Evolutionary conservation across 768 basidiomycete species (phyloP), one percentile per base, ranked within the genome.

Genomic region (Phylloporus rhodoxanthus): DNA sequence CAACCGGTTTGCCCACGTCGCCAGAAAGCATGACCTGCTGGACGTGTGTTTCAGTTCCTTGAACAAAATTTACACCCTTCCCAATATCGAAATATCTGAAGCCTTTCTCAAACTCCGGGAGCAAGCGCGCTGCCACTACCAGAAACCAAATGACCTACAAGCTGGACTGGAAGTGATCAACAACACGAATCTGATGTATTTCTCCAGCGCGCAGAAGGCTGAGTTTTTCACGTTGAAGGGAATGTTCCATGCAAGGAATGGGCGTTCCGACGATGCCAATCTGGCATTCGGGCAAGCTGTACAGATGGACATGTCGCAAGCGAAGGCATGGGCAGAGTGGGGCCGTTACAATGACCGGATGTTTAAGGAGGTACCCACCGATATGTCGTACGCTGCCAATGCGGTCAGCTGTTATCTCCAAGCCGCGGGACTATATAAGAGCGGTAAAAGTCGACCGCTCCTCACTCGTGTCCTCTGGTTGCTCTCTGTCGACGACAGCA

Each of bases 1-100:
- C 73, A 99, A 99, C 66, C 86, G 96, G 14, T 98, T 99, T 63
- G 96, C 96, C 8, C 95, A 99, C 69, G 93, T 97, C 47, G 96
- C 96, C 19, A 80, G 96, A 50, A 95, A 98, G 69, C 96, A 99
- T 62, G 89, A 94, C 53, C 78, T 99, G 7, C 77, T 94, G 39
- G 96, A 99, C 42, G 96, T 96, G 34, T 98, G 96, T 73, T 91
- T 91, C 70, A 89, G 79, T 5, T 88, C 89, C 2, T 76, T 99
- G 61, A 93, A 87, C 67, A 97, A 93, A 71, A 99, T 99, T 56
- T 99, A 99, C 69, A 94, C 92, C 0, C 75, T 99, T 17, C 96
- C 96, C 19, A 99, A 99, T 65, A 99, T 99, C 68, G 96, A 99
- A 71, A 99, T 99, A 53, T 95, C 96, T 3, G 96, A 99, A 66